These are phyloP conservation scores for Metschnikowia henanensis DNA, from an alignment of 805 yeast species.

Conservation along the genomic window DNA sequence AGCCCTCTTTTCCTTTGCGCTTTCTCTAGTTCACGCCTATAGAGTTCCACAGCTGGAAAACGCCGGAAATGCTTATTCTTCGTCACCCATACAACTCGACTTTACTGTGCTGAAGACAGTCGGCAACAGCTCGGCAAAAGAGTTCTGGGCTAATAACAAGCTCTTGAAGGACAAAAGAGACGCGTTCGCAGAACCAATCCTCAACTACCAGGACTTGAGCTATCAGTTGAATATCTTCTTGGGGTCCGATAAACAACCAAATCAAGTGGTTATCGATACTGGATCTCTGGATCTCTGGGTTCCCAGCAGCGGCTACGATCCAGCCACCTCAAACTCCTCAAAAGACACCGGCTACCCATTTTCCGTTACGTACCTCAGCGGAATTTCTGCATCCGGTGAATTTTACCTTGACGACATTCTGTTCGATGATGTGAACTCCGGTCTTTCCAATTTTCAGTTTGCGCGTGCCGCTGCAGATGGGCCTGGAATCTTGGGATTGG, in stretches of 20 bases:
- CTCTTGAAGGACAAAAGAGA: conserved; percentile 4
- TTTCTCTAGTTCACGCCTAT: neutral
- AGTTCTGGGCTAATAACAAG: conserved; percentile 2
- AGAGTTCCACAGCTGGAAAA: neutral
- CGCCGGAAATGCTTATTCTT: neutral
- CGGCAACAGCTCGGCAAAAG: neutral
- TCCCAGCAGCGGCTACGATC: conserved; percentile 6
- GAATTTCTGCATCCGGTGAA: conserved; percentile 8
- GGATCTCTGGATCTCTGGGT: conserved; percentile 46
- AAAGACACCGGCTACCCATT: conserved; percentile 8
- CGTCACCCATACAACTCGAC: conserved; percentile 10
- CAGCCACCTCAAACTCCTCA: conserved; percentile 2
- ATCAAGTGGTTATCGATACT: conserved; percentile 38
- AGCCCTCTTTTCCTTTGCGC: neutral
- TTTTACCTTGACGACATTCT: conserved; percentile 11
- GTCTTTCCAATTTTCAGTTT: conserved; percentile 13
- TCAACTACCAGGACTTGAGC: conserved; percentile 9
- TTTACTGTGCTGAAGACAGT: conserved; percentile 8
- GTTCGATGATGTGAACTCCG: conserved; percentile 1
- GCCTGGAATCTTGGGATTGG: conserved; percentile 15
- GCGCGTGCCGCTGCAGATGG: conserved; percentile 5
- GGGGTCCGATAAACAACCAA: conserved; percentile 30
- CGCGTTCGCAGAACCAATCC: conserved; percentile 6
- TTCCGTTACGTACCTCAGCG: conserved; percentile 9
- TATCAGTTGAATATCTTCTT: conserved; percentile 10